Evolutionary conservation across 225 moss, liverwort and hornwort genomes (phyloP).

Genomic region (Ulota crispa): DNA sequence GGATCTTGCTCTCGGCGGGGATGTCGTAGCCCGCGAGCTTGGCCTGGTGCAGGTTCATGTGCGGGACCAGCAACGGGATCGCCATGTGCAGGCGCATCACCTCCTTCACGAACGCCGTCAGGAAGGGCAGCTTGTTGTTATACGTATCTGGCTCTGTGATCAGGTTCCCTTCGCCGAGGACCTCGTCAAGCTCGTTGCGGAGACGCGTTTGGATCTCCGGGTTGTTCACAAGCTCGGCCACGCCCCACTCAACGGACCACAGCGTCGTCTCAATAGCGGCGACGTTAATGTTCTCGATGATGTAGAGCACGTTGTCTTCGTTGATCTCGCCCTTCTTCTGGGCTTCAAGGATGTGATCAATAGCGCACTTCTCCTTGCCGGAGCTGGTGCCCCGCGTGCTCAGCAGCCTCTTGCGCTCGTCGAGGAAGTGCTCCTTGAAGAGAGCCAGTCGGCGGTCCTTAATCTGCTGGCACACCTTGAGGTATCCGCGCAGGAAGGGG

Average conservation of each 20-base stretch:
- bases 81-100: slow-evolving; percentile 70
- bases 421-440: slow-evolving; percentile 63
- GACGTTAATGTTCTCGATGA: slow-evolving; percentile 70
- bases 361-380: slow-evolving; percentile 41
- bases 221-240: slow-evolving; percentile 83
- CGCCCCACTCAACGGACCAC: slow-evolving; percentile 93
- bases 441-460: slow-evolving; percentile 59
- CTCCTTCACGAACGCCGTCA: slow-evolving; percentile 60
- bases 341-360: slow-evolving; percentile 59
- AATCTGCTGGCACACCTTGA: slow-evolving; percentile 55
- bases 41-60: slow-evolving; percentile 67
- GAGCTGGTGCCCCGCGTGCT: slow-evolving; percentile 16
- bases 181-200: slow-evolving; percentile 59
- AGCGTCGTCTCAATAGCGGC: slow-evolving; percentile 87
- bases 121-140: slow-evolving; percentile 53
- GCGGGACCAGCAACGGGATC: slow-evolving; percentile 60
- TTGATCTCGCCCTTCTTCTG: slow-evolving; percentile 64
- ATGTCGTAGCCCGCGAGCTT: slow-evolving; percentile 71
- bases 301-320: slow-evolving; percentile 64
- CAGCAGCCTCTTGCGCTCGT: slow-evolving; percentile 57
- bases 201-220: slow-evolving; percentile 59
- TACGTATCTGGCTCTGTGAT: slow-evolving; percentile 67
- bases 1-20: slow-evolving; percentile 70
- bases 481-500: slow-evolving; percentile 54
- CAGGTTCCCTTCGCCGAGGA: slow-evolving; percentile 61